phyloP scores from a whole-genome alignment of 805 yeast species.

The Saturnispora serradocipensis region DNA sequence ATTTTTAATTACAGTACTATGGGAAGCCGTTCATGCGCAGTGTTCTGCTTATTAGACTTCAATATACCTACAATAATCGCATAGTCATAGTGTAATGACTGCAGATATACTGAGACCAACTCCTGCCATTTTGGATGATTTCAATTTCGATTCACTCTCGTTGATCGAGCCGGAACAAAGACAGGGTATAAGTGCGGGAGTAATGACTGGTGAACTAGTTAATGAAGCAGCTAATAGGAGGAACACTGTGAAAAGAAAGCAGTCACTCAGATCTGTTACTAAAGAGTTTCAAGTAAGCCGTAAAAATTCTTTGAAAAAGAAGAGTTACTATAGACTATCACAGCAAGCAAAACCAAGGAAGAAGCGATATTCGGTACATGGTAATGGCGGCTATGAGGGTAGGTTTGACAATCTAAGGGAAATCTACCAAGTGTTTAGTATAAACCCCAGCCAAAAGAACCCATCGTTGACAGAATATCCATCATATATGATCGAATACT shows the following conservation, averaged over 20 bases:
- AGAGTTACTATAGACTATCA: slow-evolving; percentile 6
- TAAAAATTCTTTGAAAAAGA: slow-evolving; percentile 6
- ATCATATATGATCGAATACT: slow-evolving; percentile 12
- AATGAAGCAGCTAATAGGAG: background rate
- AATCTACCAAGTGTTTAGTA: slow-evolving; percentile 10
- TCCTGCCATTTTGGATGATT: slow-evolving; percentile 1
- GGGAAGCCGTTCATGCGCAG: background rate
- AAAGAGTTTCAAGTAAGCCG: slow-evolving; percentile 10
- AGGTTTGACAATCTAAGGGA: slow-evolving; percentile 4
- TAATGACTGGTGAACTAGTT: background rate
- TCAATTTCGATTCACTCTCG: slow-evolving; percentile 7
- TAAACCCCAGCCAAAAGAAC: slow-evolving; percentile 2
- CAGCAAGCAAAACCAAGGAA: slow-evolving; percentile 4
- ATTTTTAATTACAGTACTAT: background rate
- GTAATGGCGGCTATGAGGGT: background rate
- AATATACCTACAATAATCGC: too few species aligned
- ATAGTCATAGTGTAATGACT: background rate
- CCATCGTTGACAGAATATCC: slow-evolving; percentile 9
- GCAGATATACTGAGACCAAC: slow-evolving; percentile 2
- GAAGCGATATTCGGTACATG: background rate
- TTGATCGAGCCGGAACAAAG: background rate
- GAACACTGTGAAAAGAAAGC: background rate
- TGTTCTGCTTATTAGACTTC: too few species aligned
- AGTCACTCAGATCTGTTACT: background rate
- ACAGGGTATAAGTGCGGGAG: background rate